Conservation (phyloP, 2,329 filamentous ascomycete genomes). For the Aspergillus sp. region DNA sequence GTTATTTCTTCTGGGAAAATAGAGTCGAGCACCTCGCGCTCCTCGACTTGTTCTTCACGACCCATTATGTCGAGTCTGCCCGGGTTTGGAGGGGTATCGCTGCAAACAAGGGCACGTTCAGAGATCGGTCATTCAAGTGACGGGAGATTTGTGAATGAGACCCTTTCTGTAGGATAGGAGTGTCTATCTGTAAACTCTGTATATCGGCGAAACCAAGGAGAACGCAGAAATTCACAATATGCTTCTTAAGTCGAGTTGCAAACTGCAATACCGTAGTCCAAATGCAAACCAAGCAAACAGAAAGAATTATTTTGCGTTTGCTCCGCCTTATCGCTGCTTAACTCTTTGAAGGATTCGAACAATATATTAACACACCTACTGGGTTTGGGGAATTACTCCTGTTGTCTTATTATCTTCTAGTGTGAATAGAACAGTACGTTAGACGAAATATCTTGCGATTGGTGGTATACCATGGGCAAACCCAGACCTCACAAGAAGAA, state of each 20-base stretch:
- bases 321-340: slow-evolving; percentile 5
- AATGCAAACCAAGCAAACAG: slow-evolving; percentile 38
- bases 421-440: slow-evolving; percentile 6
- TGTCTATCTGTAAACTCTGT: no score
- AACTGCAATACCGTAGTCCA: slow-evolving; percentile 20
- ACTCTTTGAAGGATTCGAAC: slow-evolving; percentile 2
- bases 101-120: not conserved
- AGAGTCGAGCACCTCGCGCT: slow-evolving; percentile 94
- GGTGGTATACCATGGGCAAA: slow-evolving; percentile 40
- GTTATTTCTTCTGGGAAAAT: slow-evolving; percentile 98
- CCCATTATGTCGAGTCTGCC: slow-evolving; percentile 34
- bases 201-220: not conserved
- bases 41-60: slow-evolving; percentile 82
- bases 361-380: not conserved
- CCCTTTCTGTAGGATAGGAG: not conserved
- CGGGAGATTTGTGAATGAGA: no score
- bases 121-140: not conserved
- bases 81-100: slow-evolving; percentile 23
- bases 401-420: not conserved
- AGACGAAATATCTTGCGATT: not conserved
- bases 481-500: slow-evolving; percentile 43
- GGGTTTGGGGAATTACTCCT: slow-evolving; percentile 1
- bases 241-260: slow-evolving; percentile 7
- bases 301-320: slow-evolving; percentile 21
- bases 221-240: not conserved